Evolutionary conservation across 2,329 filamentous ascomycete genomes (phyloP).

Genomic region (Exophiala lecanii-corni): DNA sequence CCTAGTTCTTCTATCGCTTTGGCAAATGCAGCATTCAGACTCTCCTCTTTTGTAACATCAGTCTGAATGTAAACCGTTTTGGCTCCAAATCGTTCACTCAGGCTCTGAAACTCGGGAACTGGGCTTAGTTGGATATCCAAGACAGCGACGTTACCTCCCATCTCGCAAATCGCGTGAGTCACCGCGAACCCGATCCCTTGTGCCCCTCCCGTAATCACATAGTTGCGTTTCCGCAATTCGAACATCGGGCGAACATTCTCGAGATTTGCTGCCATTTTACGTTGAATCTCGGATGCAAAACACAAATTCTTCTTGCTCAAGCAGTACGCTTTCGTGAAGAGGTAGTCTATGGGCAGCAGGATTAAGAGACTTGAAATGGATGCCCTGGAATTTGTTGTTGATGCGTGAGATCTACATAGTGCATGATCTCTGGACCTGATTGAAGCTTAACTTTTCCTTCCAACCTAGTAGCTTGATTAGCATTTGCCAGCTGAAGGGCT

Average conservation of each 20-base stretch:
- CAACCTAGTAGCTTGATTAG: too few species aligned
- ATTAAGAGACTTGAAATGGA: too few species aligned
- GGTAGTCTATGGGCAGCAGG: too few species aligned
- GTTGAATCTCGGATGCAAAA: too few species aligned
- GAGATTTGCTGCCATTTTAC: constrained; percentile 3
- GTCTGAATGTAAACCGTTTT: constrained; percentile 16
- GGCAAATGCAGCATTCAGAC: constrained; percentile 2
- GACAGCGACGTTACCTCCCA: constrained; percentile 41
- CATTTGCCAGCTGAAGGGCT: too few species aligned
- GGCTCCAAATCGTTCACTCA: constrained; percentile 38
- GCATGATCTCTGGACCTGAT: too few species aligned
- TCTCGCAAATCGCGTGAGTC: constrained; percentile 37
- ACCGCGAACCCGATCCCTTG: constrained; percentile 40
- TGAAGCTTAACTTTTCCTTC: too few species aligned
- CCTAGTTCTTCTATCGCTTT: constrained; percentile 3
- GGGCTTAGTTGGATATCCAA: constrained; percentile 28
- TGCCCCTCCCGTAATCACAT: constrained; percentile 38
- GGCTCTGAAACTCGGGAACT: constrained; percentile 28
- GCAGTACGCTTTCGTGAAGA: too few species aligned
- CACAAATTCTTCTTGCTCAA: too few species aligned
- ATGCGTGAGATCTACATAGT: too few species aligned
- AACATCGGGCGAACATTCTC: constrained; percentile 25
- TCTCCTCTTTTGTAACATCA: constrained; percentile 6
- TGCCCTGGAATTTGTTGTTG: too few species aligned
- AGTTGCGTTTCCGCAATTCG: constrained; percentile 34